Conservation (phyloP, 2,329 filamentous ascomycete genomes). For the Thielaviopsis musarum region DNA sequence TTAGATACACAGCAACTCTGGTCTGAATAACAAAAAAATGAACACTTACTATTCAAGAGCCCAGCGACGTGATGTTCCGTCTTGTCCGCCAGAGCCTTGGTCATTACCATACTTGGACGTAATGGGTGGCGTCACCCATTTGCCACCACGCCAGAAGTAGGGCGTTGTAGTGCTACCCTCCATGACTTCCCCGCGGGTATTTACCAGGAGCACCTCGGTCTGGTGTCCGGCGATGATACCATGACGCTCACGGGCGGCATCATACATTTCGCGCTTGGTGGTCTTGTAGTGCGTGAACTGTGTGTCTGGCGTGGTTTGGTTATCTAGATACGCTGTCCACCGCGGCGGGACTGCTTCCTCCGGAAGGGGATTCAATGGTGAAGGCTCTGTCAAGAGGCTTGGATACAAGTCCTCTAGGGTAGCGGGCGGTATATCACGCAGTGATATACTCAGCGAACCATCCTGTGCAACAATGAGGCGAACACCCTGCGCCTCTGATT, state of each 20-base stretch:
- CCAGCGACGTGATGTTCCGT: conserved; percentile 70
- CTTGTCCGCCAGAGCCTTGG: conserved; percentile 54
- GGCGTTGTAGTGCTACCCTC: conserved; percentile 72
- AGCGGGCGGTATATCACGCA: conserved; percentile 21
- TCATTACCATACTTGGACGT: conserved; percentile 20
- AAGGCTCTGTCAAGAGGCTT: conserved; percentile 16
- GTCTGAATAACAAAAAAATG: conserved; percentile 7
- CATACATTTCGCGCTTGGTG: conserved; percentile 55
- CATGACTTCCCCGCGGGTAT: conserved; percentile 50
- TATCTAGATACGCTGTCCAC: conserved; percentile 30
- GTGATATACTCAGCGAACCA: conserved; percentile 29
- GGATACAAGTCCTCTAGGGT: conserved; percentile 29
- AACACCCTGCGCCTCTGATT: conserved; percentile 20
- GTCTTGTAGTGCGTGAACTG: conserved; percentile 81
- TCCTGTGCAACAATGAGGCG: conserved; percentile 36
- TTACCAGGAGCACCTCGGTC: conserved; percentile 63
- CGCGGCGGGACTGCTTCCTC: conserved; percentile 17
- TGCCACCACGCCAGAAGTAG: conserved; percentile 56
- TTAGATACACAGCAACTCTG: background rate
- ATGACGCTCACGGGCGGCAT: conserved; percentile 46
- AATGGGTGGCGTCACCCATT: conserved; percentile 71
- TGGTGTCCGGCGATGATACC: conserved; percentile 27
- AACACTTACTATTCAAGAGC: conserved; percentile 46
- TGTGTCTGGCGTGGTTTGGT: conserved; percentile 24
- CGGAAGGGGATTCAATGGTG: conserved; percentile 32